Base-by-base conservation (phyloP, 345 rosid species). In the Brassica incana region DNA sequence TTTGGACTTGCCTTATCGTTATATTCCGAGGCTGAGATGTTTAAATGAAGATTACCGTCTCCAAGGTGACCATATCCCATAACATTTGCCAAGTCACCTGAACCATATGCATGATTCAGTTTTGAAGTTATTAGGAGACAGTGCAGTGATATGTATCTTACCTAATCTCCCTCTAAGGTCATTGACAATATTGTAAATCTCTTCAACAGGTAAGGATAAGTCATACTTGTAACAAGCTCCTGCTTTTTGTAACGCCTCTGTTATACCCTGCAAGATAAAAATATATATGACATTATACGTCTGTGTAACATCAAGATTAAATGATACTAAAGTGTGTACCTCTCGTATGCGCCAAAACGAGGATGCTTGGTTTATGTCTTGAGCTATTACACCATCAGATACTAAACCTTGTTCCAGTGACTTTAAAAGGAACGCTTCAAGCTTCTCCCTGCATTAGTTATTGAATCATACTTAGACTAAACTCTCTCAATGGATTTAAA, bases 21-120 rank as follows among this genome's bases (percentile, higher is more conserved):
- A 52, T 91, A 93, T 63, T 77, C 83, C 18, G 88, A 80, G 5
- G 91, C 88, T 60, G 96, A 95, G 80, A 95, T 79, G 80, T 95
- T 93, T 45, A 95, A 93, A 83, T 95, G 99, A 78, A 95, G 85
- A 85, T 95, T 95, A 29, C 97, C 90, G 14, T 95, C 98, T 69
- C 99, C 98, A 5, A 95, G 96, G 86, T 95, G 98, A 73, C 99
- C 99, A 70, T 90, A 93, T 73, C 84, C 98, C 82, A 91, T 83
- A 12, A 91, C 99, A 77, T 82, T 87, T 36, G 92, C 98, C 20
- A 71, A 85, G 72, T 85, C 80, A 84, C 91, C 99, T 95, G 83
- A 75, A 73, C 2, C 67, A 75, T 71, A 75, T 56, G 52, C 71
- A 71, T 65, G 32, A 1, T 61, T 56, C 69, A 60, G 66, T 40